phyloP scores from a whole-genome alignment of 176 grass and related monocot genomes.

The Urochloa ruziziensis region DNA sequence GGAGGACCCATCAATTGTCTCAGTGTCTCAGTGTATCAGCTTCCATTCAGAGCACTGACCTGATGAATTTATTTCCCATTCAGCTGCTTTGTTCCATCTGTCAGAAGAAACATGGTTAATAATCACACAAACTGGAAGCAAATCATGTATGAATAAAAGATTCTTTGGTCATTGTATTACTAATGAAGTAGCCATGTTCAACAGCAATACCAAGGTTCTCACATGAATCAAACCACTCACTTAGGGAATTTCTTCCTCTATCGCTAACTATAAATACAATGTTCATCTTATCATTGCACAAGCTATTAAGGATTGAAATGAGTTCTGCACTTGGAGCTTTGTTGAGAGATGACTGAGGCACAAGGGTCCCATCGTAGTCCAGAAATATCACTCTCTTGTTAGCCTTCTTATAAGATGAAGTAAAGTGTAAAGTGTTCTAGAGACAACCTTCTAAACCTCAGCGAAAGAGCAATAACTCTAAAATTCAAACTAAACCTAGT shows the following conservation, averaged over 20 bases:
- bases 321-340: slow-evolving; percentile 61
- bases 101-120: slow-evolving; percentile 22
- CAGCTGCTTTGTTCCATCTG: slow-evolving; percentile 63
- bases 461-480: slow-evolving; percentile 73
- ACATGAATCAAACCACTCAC: slow-evolving; percentile 70
- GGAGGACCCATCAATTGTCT: slow-evolving; percentile 74
- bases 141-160: slow-evolving; percentile 3
- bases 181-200: slow-evolving; percentile 86
- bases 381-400: slow-evolving; percentile 72
- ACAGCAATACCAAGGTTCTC: slow-evolving; percentile 79
- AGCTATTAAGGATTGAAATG: slow-evolving; percentile 65
- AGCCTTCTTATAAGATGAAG: slow-evolving; percentile 58
- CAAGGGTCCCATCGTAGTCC: slow-evolving; percentile 87
- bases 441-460: slow-evolving; percentile 68
- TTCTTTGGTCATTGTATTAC: slow-evolving; percentile 25
- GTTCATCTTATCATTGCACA: slow-evolving; percentile 68
- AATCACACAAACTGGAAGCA: not conserved
- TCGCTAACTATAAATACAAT: slow-evolving; percentile 81
- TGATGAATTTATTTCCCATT: slow-evolving; percentile 52
- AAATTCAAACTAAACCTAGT: slow-evolving; percentile 80
- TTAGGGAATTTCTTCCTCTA: slow-evolving; percentile 47
- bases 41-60: slow-evolving; percentile 55
- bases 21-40: slow-evolving; percentile 59
- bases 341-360: slow-evolving; percentile 59
- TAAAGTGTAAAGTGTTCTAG: slow-evolving; percentile 52